These are phyloP conservation scores for Yarrowia keelungensis DNA, from an alignment of 805 yeast genomes.

Conservation along the genomic window DNA sequence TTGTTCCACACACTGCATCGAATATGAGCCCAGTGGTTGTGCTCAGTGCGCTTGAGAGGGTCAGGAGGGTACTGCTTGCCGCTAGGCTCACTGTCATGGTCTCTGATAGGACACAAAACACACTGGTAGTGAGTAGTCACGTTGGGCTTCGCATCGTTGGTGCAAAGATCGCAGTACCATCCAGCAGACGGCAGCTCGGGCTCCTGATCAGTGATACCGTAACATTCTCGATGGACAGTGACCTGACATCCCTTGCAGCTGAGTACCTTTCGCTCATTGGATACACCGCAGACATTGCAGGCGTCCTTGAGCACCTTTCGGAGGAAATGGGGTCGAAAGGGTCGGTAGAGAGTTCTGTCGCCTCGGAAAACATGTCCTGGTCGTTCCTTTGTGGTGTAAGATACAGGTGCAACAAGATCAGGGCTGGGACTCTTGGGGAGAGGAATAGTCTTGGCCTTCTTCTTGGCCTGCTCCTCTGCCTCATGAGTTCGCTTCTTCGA, in stretches of 20 bases:
- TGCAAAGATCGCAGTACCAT: slow-evolving; percentile 85
- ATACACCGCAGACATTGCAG: slow-evolving; percentile 31
- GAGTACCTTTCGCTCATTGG: slow-evolving; percentile 12
- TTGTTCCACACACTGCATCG: slow-evolving; percentile 68
- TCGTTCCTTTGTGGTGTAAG: slow-evolving; percentile 5
- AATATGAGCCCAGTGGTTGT: slow-evolving; percentile 80
- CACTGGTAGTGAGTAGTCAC: slow-evolving; percentile 67
- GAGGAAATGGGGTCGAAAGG: neutral
- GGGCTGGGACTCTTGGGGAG: too few relatives aligned
- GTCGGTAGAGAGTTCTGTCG: slow-evolving; percentile 5
- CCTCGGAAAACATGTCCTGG: slow-evolving; percentile 17
- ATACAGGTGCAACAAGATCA: neutral
- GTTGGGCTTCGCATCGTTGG: slow-evolving; percentile 69
- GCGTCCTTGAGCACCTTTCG: neutral
- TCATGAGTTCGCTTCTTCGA: slow-evolving; percentile 11
- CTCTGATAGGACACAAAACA: slow-evolving; percentile 65
- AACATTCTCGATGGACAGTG: slow-evolving; percentile 72
- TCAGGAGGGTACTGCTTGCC: slow-evolving; percentile 57
- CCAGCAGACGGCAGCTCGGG: slow-evolving; percentile 45
- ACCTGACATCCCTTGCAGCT: slow-evolving; percentile 60
- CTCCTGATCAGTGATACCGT: slow-evolving; percentile 55
- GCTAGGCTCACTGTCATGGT: slow-evolving; percentile 55
- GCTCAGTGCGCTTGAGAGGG: slow-evolving; percentile 69
- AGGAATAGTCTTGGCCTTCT: neutral
- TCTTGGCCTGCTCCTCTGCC: slow-evolving; percentile 8